phyloP scores from a whole-genome alignment of 371 early-diverging fungal species.

The Apophysomyces trapeziformis region DNA sequence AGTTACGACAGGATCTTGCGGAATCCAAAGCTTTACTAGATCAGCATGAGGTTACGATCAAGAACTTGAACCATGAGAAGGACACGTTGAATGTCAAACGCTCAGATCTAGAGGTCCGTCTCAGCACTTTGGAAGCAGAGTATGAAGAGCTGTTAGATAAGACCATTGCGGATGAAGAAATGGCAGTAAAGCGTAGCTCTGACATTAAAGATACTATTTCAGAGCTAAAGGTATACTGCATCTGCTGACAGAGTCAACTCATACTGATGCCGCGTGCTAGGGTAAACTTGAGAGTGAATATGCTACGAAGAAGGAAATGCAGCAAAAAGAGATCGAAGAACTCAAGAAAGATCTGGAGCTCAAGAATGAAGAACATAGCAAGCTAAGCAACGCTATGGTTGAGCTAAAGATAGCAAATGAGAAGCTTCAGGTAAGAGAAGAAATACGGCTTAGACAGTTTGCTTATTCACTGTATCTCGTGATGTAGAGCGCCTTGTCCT shows the following conservation, averaged over 20 bases:
- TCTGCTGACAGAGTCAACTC: neutral
- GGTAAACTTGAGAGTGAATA: constrained; percentile 86
- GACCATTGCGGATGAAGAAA: constrained; percentile 92
- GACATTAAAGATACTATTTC: constrained; percentile 75
- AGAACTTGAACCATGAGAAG: constrained; percentile 68
- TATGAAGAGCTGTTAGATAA: constrained; percentile 94
- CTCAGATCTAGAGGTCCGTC: constrained; percentile 76
- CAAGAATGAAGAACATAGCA: constrained; percentile 73
- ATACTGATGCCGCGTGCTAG: constrained; percentile 17
- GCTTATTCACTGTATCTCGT: neutral
- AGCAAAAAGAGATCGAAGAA: constrained; percentile 80
- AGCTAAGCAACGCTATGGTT: constrained; percentile 58
- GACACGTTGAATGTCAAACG: constrained; percentile 65
- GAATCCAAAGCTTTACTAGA: constrained; percentile 71
- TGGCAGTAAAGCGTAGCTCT: constrained; percentile 58
- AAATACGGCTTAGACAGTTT: neutral
- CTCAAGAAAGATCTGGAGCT: constrained; percentile 66
- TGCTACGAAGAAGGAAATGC: constrained; percentile 70
- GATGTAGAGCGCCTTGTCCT: neutral
- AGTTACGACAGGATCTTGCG: constrained; percentile 81
- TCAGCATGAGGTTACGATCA: constrained; percentile 71
- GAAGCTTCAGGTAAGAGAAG: constrained; percentile 59
- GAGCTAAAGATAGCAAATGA: constrained; percentile 72
- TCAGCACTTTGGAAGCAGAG: constrained; percentile 79
- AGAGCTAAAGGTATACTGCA: constrained; percentile 66